Percentiles rank a stretch among this genome's conserved stretches.
These are phyloP conservation scores for Arthroderma sp. DNA, from an alignment of 2,329 filamentous ascomycete genomes.

Conservation along the genomic window DNA sequence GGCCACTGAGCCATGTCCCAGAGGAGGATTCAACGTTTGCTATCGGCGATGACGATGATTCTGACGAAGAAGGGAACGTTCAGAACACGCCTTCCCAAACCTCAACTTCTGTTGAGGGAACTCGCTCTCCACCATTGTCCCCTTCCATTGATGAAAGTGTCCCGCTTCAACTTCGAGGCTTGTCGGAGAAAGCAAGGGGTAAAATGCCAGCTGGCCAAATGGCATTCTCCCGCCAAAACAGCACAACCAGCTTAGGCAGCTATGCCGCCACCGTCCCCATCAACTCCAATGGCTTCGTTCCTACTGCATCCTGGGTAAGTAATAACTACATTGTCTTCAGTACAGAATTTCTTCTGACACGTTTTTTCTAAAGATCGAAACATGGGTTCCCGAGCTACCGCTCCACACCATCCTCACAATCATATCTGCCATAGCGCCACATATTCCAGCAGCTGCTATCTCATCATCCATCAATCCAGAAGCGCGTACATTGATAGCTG, in stretches of 20 bases:
- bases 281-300: conserved; percentile 51
- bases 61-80: conserved; percentile 48
- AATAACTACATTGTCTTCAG: not conserved
- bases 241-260: conserved; percentile 64
- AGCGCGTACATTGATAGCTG: conserved; percentile 28
- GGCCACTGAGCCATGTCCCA: conserved; percentile 53
- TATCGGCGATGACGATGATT: conserved; percentile 64
- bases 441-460: conserved; percentile 36
- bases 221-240: conserved; percentile 83
- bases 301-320: conserved; percentile 59
- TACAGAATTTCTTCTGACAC: not conserved
- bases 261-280: conserved; percentile 44
- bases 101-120: conserved; percentile 42
- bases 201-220: conserved; percentile 79
- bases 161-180: conserved; percentile 69
- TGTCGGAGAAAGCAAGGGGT: conserved; percentile 93
- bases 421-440: conserved; percentile 47
- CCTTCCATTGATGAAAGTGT: conserved; percentile 63
- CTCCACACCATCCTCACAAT: conserved; percentile 73
- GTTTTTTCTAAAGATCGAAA: conserved; percentile 52
- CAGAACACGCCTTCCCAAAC: conserved; percentile 46
- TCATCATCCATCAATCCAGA: conserved; percentile 27
- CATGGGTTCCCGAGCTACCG: conserved; percentile 82
- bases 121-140: conserved; percentile 55
- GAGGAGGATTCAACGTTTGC: conserved; percentile 73